Percentiles rank a stretch among this genome's conserved stretches.
Evolutionary conservation across 805 yeast species (phyloP).

Genomic region (Blastobotrys muscicola): DNA sequence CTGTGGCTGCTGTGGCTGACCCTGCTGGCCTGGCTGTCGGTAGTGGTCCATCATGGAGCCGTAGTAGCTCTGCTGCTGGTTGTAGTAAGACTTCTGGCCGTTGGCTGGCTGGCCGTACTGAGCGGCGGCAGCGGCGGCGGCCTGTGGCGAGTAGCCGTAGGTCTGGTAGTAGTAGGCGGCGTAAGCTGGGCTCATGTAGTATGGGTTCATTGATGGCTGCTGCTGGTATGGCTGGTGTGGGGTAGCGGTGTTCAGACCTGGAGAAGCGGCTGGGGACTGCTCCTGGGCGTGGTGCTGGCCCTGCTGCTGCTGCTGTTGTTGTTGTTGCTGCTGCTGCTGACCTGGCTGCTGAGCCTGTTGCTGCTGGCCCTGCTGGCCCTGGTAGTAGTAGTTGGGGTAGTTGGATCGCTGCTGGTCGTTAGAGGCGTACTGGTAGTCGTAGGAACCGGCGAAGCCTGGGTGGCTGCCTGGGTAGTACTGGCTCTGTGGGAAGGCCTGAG

Average conservation of each 20-base stretch:
- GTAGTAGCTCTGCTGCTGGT: slow-evolving; percentile 18
- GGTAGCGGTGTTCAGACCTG: slow-evolving; percentile 13
- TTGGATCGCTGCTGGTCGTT: slow-evolving; percentile 12
- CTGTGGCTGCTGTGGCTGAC: slow-evolving; percentile 22
- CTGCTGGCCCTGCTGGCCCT: slow-evolving; percentile 12
- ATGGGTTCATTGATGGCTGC: slow-evolving; percentile 18
- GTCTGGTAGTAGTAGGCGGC: slow-evolving; percentile 21
- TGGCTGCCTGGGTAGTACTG: slow-evolving; percentile 16
- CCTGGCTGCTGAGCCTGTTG: slow-evolving; percentile 4
- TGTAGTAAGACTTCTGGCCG: slow-evolving; percentile 18
- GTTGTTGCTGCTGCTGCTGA: slow-evolving; percentile 6
- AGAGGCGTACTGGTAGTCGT: slow-evolving; percentile 15
- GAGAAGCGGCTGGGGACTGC: slow-evolving; percentile 17
- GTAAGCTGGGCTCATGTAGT: slow-evolving; percentile 20
- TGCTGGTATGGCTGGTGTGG: slow-evolving; percentile 11
- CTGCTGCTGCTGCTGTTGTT: slow-evolving; percentile 19
- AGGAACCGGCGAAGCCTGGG: slow-evolving; percentile 11
- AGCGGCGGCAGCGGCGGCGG: slow-evolving; percentile 18
- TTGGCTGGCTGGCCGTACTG: slow-evolving; percentile 14
- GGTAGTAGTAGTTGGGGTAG: slow-evolving; percentile 14
- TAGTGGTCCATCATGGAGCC: slow-evolving; percentile 6
- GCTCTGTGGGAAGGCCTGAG: slow-evolving; percentile 10
- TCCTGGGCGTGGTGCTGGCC: slow-evolving; percentile 7
- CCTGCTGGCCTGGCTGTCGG: slow-evolving; percentile 20
- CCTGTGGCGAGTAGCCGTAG: slow-evolving; percentile 19